Percentiles rank a stretch among this genome's conserved stretches.
phyloP scores from a whole-genome alignment of 768 basidiomycete species.

The Russula virescens region DNA sequence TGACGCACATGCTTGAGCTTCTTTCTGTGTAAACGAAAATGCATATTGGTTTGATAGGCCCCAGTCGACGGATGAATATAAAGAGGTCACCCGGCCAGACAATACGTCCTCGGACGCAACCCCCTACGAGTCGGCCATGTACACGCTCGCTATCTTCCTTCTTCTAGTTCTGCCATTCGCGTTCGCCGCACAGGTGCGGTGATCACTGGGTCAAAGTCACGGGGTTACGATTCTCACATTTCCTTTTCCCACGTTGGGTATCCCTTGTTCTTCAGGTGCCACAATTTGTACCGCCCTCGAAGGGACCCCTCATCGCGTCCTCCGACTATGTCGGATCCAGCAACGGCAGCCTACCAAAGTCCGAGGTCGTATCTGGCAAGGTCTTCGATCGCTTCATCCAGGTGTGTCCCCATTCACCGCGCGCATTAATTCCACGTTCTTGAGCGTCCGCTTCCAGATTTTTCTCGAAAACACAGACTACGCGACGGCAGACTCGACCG shows the following conservation, averaged over 20 bases:
- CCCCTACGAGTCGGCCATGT: slow-evolving; percentile 7
- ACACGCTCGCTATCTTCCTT: background rate
- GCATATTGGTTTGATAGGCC: no score
- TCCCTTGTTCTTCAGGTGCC: slow-evolving; percentile 21
- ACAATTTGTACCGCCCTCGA: slow-evolving; percentile 30
- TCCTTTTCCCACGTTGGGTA: no score
- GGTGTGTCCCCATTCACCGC: background rate
- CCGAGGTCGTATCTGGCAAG: slow-evolving; percentile 36
- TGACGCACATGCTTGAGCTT: background rate
- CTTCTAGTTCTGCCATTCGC: background rate
- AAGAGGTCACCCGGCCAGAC: no score
- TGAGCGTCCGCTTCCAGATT: slow-evolving; percentile 32
- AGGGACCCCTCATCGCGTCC: slow-evolving; percentile 27
- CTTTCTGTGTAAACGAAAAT: no score
- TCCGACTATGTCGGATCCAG: slow-evolving; percentile 39
- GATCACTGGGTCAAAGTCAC: background rate
- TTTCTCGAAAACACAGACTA: slow-evolving; percentile 65
- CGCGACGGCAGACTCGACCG: slow-evolving; percentile 26
- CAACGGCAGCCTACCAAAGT: slow-evolving; percentile 40
- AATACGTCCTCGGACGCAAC: background rate
- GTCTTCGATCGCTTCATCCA: slow-evolving; percentile 45
- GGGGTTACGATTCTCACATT: no score
- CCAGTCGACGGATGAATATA: no score
- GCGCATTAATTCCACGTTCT: background rate
- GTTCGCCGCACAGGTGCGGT: slow-evolving; percentile 3